Percentiles rank a stretch among this genome's conserved stretches.
These are phyloP conservation scores for Populus alba DNA, from an alignment of 345 rosid genomes.

Conservation along the genomic window DNA sequence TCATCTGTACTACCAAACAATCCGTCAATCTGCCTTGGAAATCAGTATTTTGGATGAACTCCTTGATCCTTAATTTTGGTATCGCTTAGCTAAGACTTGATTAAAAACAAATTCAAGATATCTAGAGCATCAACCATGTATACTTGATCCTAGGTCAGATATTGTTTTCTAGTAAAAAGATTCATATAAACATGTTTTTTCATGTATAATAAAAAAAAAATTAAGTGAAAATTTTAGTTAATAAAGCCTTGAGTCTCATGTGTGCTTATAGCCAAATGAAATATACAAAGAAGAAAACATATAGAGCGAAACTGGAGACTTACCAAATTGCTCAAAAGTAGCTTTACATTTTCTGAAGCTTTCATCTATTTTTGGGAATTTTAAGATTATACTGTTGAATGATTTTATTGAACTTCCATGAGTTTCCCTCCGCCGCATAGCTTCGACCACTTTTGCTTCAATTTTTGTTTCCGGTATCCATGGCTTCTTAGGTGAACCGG, in stretches of 20 bases:
- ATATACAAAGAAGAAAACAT: neutral
- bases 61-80: neutral
- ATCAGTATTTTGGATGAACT: neutral
- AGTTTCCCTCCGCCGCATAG: slow-evolving; percentile 63
- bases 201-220: too few relatives aligned
- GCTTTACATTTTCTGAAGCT: slow-evolving; percentile 78
- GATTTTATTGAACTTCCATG: slow-evolving; percentile 67
- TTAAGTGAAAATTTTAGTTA: too few relatives aligned
- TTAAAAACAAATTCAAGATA: too few relatives aligned
- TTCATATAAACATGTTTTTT: too few relatives aligned
- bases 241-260: neutral
- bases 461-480: slow-evolving; percentile 74
- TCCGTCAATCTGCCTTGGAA: neutral
- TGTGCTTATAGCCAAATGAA: neutral
- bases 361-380: slow-evolving; percentile 85
- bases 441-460: slow-evolving; percentile 80
- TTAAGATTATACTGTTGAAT: slow-evolving; percentile 77
- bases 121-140: too few relatives aligned
- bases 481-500: slow-evolving; percentile 29
- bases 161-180: too few relatives aligned
- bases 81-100: neutral
- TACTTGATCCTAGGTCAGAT: too few relatives aligned
- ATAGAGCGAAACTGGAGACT: slow-evolving; percentile 3
- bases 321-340: slow-evolving; percentile 82
- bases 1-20: neutral